Percentiles rank a stretch among this genome's conserved stretches.
Conservation (phyloP, 1,284 basidiomycete species). For the Mrakiaceae sp. region DNA sequence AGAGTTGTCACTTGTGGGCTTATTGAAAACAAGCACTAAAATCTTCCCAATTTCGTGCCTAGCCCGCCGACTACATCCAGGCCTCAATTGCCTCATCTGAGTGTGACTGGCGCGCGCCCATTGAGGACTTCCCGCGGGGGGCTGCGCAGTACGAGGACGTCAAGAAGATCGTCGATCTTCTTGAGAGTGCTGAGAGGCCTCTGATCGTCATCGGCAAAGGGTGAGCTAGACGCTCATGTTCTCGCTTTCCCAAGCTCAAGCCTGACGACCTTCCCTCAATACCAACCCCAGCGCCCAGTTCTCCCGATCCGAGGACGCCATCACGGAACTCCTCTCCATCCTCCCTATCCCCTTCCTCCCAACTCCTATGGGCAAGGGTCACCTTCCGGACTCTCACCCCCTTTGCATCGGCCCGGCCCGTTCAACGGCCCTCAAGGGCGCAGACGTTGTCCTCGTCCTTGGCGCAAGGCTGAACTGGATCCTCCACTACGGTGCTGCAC, state of each 20-base stretch:
- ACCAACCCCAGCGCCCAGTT: constrained; percentile 18
- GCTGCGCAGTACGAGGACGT: constrained; percentile 13
- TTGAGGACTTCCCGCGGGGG: constrained; percentile 8
- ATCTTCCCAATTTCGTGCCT: no score
- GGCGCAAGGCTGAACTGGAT: constrained; percentile 23
- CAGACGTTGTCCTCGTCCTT: constrained; percentile 21
- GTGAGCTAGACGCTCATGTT: constrained; percentile 5
- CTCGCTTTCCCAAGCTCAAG: no score
- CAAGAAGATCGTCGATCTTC: constrained; percentile 15
- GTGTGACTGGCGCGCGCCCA: background rate
- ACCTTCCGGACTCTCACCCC: constrained; percentile 19
- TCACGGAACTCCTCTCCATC: constrained; percentile 13
- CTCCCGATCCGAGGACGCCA: constrained; percentile 17
- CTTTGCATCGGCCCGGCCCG: constrained; percentile 21
- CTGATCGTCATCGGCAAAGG: constrained; percentile 22
- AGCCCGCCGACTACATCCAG: constrained; percentile 22
- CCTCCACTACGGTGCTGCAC: constrained; percentile 19
- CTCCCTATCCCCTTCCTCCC: constrained; percentile 20
- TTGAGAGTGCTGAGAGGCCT: constrained; percentile 18
- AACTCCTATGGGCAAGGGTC: constrained; percentile 22
- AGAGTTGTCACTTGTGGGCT: no score
- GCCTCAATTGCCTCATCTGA: constrained; percentile 2
- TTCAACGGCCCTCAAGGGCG: constrained; percentile 18
- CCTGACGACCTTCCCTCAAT: background rate
- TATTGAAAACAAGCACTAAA: no score